phyloP scores from a whole-genome alignment of 208 protist genomes.

The Trypanosoma melophagium region DNA sequence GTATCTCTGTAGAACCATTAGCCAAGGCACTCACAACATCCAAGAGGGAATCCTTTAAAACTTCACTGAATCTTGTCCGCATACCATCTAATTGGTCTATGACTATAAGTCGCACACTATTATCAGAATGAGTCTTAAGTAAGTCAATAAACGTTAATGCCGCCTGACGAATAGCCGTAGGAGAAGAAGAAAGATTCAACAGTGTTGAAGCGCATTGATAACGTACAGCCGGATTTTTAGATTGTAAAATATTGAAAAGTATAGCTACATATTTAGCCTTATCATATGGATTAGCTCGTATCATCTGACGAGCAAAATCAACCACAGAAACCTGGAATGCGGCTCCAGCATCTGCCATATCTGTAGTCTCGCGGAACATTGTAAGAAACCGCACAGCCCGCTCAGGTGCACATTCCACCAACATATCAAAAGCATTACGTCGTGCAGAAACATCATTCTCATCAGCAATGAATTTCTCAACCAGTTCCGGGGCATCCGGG shows the following conservation, averaged over 20 bases:
- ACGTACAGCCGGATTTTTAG: conserved; percentile 91
- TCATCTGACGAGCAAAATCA: conserved; percentile 83
- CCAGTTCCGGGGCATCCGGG: conserved; percentile 96
- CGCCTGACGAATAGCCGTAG: conserved; percentile 94
- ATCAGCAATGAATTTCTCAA: conserved; percentile 91
- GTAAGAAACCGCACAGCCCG: conserved; percentile 93
- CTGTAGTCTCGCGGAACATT: conserved; percentile 83
- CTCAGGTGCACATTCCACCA: conserved; percentile 94
- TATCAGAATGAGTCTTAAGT: conserved; percentile 93
- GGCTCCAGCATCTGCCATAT: conserved; percentile 82
- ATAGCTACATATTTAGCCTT: conserved; percentile 94
- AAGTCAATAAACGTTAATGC: conserved; percentile 93
- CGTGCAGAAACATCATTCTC: conserved; percentile 92
- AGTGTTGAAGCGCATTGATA: conserved; percentile 96
- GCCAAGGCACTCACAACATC: conserved; percentile 94
- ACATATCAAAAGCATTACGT: conserved; percentile 98
- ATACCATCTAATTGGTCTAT: conserved; percentile 95
- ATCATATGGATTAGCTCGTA: conserved; percentile 80
- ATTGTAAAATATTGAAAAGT: conserved; percentile 95
- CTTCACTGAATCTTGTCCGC: conserved; percentile 60
- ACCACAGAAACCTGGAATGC: conserved; percentile 91
- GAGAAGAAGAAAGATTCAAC: conserved; percentile 93
- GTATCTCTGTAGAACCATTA: conserved; percentile 92
- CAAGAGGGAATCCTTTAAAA: conserved; percentile 94
- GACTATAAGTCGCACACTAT: conserved; percentile 98